Conservation (phyloP, 1,284 basidiomycete genomes). For the Bondarzewia mesenterica region DNA sequence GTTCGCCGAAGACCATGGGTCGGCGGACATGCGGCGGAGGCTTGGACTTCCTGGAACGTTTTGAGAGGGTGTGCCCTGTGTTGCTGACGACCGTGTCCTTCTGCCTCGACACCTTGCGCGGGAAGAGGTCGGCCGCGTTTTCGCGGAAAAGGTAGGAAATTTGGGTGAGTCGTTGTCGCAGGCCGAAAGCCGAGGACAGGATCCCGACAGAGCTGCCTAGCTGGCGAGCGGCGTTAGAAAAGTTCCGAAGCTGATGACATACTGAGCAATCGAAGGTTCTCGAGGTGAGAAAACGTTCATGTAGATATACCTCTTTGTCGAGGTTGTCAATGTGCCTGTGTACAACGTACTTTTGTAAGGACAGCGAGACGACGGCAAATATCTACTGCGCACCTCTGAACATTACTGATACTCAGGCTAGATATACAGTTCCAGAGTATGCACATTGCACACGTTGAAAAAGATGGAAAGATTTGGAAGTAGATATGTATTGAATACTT, state of each 20-base stretch:
- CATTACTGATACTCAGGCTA: too few relatives aligned
- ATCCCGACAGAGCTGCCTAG: constrained; percentile 67
- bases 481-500: too few relatives aligned
- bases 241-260: constrained; percentile 49
- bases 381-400: neutral
- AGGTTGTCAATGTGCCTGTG: constrained; percentile 49
- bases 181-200: constrained; percentile 57
- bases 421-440: too few relatives aligned
- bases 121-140: constrained; percentile 65
- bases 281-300: constrained; percentile 1
- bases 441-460: too few relatives aligned
- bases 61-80: constrained; percentile 15
- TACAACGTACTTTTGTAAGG: too few relatives aligned
- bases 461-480: too few relatives aligned
- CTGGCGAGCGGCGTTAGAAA: constrained; percentile 65
- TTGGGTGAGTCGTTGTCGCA: constrained; percentile 59
- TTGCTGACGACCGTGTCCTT: constrained; percentile 33
- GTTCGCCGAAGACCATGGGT: constrained; percentile 42
- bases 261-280: neutral
- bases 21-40: constrained; percentile 38
- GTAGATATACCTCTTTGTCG: constrained; percentile 48
- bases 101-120: constrained; percentile 45
- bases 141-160: constrained; percentile 59
- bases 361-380: constrained; percentile 5
- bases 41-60: constrained; percentile 20